A percentile compares a stretch with the other conserved stretches of the same genome.
Evolutionary conservation across 2,329 filamentous ascomycete genomes (phyloP).

Genomic region (Microcyclospora pomicola): DNA sequence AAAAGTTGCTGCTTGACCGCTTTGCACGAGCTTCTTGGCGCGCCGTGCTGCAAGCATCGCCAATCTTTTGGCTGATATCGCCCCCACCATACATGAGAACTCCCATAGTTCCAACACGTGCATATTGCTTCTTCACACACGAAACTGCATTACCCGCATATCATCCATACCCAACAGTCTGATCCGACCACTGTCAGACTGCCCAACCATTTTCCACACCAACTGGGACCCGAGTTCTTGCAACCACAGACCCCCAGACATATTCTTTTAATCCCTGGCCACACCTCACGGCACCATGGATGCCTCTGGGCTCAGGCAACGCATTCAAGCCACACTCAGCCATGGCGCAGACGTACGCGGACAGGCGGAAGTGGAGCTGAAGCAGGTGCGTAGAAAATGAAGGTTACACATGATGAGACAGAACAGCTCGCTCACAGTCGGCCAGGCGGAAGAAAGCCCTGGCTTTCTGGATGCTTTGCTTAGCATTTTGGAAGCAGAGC

Average conservation of each 20-base stretch:
- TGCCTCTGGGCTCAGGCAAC: constrained; percentile 57
- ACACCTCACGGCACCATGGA: constrained; percentile 43
- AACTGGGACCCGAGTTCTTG: too few relatives aligned
- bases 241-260: not conserved
- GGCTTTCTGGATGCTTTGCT: constrained; percentile 85
- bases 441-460: constrained; percentile 72
- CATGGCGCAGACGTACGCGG: constrained; percentile 60
- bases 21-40: too few relatives aligned
- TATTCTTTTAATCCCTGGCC: not conserved
- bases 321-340: constrained; percentile 64
- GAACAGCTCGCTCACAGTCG: not conserved
- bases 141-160: too few relatives aligned
- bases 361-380: constrained; percentile 66
- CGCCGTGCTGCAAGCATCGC: too few relatives aligned
- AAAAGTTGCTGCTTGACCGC: too few relatives aligned
- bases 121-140: too few relatives aligned
- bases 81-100: too few relatives aligned
- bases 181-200: too few relatives aligned
- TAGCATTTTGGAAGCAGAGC: constrained; percentile 79
- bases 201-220: too few relatives aligned
- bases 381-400: constrained; percentile 47
- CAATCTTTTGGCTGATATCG: too few relatives aligned
- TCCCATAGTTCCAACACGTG: too few relatives aligned
- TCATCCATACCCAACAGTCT: too few relatives aligned
- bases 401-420: not conserved